Evolutionary conservation across 1,284 basidiomycete species (phyloP), one percentile per base, ranked within the genome.

Genomic region (Hemileccinum hortonii): DNA sequence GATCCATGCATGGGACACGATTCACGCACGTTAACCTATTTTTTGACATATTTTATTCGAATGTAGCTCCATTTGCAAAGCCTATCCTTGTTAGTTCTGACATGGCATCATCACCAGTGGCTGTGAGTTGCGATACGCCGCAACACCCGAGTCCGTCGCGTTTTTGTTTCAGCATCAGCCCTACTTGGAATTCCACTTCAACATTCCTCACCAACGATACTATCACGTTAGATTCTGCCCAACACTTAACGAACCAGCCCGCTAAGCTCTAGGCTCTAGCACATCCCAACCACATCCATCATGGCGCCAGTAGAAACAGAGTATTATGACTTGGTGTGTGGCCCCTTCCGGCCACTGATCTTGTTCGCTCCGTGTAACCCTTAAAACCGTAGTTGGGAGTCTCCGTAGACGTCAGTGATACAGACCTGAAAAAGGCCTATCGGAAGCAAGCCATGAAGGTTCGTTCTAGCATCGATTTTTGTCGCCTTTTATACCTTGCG

Each of bases 371-470:
- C 12, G n/a, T 41, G n/a, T 22, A 26, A 46, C 18, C 15, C 47
- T 49, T 29, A 29, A 43, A 52, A 43, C 8, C 26, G 32, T 49
- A 82, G 79, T 61, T 82, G 42, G 75, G 71, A 18, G 81, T 83
- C 15, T 42, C 72, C 6, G 64, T 74, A 22, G 81, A 83, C 44
- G 81, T 74, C 21, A 73, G 71, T 48, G 91, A 92, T 59, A 85
- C 84, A 5, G 84, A 89, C 54, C 74, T 98, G 61, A 99, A 98
- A 79, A 98, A 95, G 75, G 94, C 92, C 2, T 98, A 98, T 73
- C 80, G 96, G 58, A 97, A 92, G 72, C 87, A 90, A 58, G 95
- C 96, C 21, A 95, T 98, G 80, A 91, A 92, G 80, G 93, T 93
- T 53, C 62, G 77, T 67, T 12, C 21, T 47, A 14, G 16, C 43